These are phyloP conservation scores for Eutrema yunnanense DNA, from an alignment of 345 rosid species.

Conservation along the genomic window DNA sequence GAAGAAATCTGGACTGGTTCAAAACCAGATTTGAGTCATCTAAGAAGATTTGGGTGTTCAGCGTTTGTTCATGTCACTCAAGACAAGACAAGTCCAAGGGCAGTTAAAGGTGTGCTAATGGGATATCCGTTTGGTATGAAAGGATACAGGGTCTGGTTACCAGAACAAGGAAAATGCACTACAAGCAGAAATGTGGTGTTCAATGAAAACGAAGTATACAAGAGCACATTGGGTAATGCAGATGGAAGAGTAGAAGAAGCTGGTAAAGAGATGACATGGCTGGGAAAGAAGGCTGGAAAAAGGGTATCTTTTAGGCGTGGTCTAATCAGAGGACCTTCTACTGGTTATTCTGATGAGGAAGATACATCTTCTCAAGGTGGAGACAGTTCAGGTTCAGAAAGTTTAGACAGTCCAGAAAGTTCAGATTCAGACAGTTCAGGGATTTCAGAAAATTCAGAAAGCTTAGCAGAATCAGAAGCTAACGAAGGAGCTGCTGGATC, in stretches of 20 bases:
- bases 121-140: no score
- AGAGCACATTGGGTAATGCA: no score
- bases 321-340: neutral
- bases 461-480: no score
- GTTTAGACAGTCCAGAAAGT: no score
- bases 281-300: neutral
- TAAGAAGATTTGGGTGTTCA: neutral
- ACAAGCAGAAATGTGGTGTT: neutral
- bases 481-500: neutral
- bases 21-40: neutral
- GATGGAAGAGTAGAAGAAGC: no score
- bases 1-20: no score
- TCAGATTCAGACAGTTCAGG: no score
- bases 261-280: no score
- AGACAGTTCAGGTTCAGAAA: neutral
- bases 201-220: neutral
- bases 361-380: neutral
- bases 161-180: no score
- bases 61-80: neutral
- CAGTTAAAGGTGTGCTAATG: no score
- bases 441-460: neutral
- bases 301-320: neutral
- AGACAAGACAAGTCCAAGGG: neutral
- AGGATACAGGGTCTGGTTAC: no score
- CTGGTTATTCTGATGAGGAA: neutral